Evolutionary conservation across 768 basidiomycete species (phyloP).

Genomic region (Rhodotorula kratochvilovae): DNA sequence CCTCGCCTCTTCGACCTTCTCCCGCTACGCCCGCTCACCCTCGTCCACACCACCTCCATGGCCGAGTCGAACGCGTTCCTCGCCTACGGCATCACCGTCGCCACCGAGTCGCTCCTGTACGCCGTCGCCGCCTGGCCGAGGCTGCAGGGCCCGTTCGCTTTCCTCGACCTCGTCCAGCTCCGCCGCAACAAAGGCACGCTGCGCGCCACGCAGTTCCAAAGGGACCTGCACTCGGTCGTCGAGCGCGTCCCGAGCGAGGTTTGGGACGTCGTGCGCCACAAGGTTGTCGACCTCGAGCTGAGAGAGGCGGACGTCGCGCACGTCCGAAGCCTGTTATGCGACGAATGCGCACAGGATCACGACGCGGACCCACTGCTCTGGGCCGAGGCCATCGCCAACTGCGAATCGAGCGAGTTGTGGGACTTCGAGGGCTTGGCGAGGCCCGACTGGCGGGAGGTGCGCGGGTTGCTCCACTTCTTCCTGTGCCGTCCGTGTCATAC

Average conservation of each 20-base stretch:
- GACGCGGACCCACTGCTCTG: background rate
- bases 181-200: background rate
- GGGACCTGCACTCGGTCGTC: background rate
- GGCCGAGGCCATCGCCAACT: too few species aligned
- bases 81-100: slow-evolving; percentile 2
- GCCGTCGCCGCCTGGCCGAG: background rate
- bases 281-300: background rate
- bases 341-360: background rate
- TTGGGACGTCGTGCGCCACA: slow-evolving; percentile 4
- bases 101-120: slow-evolving; percentile 4
- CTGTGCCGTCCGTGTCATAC: too few species aligned
- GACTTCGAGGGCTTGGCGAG: too few species aligned
- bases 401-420: too few species aligned
- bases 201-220: too few species aligned
- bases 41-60: too few species aligned
- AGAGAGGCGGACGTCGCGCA: background rate
- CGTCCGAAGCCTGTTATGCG: background rate
- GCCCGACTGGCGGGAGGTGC: too few species aligned
- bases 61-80: background rate
- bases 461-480: too few species aligned
- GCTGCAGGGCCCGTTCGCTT: background rate
- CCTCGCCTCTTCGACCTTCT: too few species aligned
- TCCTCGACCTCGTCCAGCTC: background rate
- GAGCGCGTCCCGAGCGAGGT: background rate
- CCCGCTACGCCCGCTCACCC: too few species aligned